phyloP scores from a whole-genome alignment of 345 rosid genomes.

The Populus ilicifolia region DNA sequence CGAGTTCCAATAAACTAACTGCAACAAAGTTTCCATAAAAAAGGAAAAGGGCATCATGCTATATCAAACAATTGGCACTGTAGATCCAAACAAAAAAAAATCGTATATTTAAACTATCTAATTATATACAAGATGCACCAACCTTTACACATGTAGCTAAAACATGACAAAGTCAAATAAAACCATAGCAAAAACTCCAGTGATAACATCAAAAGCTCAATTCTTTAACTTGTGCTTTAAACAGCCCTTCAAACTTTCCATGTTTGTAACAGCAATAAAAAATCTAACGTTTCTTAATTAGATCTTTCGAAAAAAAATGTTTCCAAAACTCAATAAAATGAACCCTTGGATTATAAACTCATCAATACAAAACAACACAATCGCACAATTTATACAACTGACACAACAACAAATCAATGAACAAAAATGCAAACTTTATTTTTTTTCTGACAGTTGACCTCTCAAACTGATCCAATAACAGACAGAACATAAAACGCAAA shows the following conservation, averaged over 20 bases:
- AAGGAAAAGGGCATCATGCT: background rate
- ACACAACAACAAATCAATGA: background rate
- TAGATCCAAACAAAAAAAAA: slow-evolving; percentile 24
- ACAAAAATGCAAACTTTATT: background rate
- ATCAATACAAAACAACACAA: slow-evolving; percentile 3
- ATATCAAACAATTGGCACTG: slow-evolving; percentile 22
- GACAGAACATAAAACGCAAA: background rate
- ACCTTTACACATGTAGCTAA: background rate
- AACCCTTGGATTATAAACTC: slow-evolving; percentile 15
- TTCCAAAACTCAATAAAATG: slow-evolving; percentile 2
- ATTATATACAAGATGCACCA: background rate
- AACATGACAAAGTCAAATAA: slow-evolving; percentile 2
- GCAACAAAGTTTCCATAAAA: slow-evolving; percentile 13
- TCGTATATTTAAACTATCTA: background rate
- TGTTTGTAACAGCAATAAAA: slow-evolving; percentile 1
- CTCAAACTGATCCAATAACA: slow-evolving; percentile 3
- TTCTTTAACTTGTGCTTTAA: slow-evolving; percentile 10
- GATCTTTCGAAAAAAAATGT: slow-evolving; percentile 20
- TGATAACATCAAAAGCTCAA: slow-evolving; percentile 6
- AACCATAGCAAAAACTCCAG: slow-evolving; percentile 12
- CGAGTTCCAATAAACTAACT: slow-evolving; percentile 22
- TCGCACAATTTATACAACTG: slow-evolving; percentile 4
- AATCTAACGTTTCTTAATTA: slow-evolving; percentile 4
- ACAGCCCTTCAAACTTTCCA: slow-evolving; percentile 1
- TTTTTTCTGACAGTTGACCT: slow-evolving; percentile 12